Evolutionary conservation across 2,329 filamentous ascomycete species (phyloP).

Genomic region (Botryosphaeria agaves): DNA sequence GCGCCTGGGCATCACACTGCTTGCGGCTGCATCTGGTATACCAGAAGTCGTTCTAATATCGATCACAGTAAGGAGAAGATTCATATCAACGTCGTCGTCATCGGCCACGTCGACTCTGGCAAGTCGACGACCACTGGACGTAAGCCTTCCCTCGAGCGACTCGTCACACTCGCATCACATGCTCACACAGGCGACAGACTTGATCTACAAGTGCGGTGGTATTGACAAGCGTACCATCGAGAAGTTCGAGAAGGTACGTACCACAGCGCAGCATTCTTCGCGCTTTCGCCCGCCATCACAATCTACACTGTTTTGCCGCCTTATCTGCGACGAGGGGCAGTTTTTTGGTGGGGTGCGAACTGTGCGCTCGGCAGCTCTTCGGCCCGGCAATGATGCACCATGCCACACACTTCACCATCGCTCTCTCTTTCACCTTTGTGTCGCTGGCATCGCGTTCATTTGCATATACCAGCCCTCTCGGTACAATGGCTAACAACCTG

Average conservation of each 20-base stretch:
- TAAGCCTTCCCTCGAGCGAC: constrained; percentile 42
- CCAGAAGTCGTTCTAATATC: constrained; percentile 14
- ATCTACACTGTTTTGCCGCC: constrained; percentile 3
- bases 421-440: not conserved
- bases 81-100: constrained; percentile 93
- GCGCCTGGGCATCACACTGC: constrained; percentile 1
- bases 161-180: constrained; percentile 11
- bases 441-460: not conserved
- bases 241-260: constrained; percentile 99
- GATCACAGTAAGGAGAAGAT: constrained; percentile 69
- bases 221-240: constrained; percentile 99
- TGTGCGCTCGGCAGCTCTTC: not conserved
- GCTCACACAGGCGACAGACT: constrained; percentile 51
- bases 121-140: constrained; percentile 87
- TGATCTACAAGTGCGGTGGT: constrained; percentile 99
- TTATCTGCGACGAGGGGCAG: constrained; percentile 2
- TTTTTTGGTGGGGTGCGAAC: constrained; percentile 6
- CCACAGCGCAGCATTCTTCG: constrained; percentile 12
- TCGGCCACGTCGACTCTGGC: constrained; percentile 98
- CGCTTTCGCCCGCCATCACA: constrained; percentile 3
- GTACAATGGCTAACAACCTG: constrained; percentile 14
- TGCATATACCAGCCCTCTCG: too few species aligned
- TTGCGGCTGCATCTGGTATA: constrained; percentile 1
- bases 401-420: not conserved
- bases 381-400: not conserved